These are phyloP conservation scores for Entoloma clypeatum DNA, from an alignment of 1,284 basidiomycete genomes.

Conservation along the genomic window DNA sequence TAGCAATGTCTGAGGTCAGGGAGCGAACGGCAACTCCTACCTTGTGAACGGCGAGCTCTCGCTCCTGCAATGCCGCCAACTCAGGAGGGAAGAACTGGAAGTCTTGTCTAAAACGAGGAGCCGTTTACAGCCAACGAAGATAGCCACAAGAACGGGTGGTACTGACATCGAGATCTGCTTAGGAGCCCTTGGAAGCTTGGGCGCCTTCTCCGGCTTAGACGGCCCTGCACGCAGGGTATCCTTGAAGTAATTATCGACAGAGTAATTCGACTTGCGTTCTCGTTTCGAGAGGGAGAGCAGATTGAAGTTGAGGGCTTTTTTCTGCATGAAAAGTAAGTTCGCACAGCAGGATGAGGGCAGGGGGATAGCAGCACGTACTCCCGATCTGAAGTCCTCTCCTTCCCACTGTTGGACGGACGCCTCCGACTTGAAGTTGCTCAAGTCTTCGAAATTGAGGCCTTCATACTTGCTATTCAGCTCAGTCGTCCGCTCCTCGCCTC, in stretches of 20 bases:
- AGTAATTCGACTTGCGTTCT: slow-evolving; percentile 95
- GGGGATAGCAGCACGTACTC: slow-evolving; percentile 39
- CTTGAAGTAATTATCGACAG: slow-evolving; percentile 92
- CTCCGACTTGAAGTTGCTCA: slow-evolving; percentile 97
- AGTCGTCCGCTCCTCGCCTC: slow-evolving; percentile 88
- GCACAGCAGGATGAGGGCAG: slow-evolving; percentile 1
- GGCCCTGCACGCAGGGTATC: slow-evolving; percentile 83
- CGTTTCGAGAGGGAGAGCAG: slow-evolving; percentile 93
- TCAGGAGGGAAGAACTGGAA: slow-evolving; percentile 96
- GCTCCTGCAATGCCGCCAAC: slow-evolving; percentile 82
- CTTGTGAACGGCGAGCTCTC: slow-evolving; percentile 81
- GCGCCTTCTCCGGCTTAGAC: slow-evolving; percentile 77
- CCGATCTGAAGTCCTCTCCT: slow-evolving; percentile 87
- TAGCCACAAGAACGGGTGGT: slow-evolving; percentile 1
- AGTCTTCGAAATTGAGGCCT: slow-evolving; percentile 88
- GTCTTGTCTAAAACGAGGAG: slow-evolving; percentile 64
- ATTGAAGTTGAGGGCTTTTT: slow-evolving; percentile 72
- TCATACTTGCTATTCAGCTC: slow-evolving; percentile 94
- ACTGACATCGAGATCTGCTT: slow-evolving; percentile 84
- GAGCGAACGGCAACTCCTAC: slow-evolving; percentile 34
- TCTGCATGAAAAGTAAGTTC: slow-evolving; percentile 31
- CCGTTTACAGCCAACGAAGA: slow-evolving; percentile 1
- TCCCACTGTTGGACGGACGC: slow-evolving; percentile 92
- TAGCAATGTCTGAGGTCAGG: neutral
- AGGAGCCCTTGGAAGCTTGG: slow-evolving; percentile 83